Conservation (phyloP, 2,329 filamentous ascomycete species). For the Calonectria pteridis region DNA sequence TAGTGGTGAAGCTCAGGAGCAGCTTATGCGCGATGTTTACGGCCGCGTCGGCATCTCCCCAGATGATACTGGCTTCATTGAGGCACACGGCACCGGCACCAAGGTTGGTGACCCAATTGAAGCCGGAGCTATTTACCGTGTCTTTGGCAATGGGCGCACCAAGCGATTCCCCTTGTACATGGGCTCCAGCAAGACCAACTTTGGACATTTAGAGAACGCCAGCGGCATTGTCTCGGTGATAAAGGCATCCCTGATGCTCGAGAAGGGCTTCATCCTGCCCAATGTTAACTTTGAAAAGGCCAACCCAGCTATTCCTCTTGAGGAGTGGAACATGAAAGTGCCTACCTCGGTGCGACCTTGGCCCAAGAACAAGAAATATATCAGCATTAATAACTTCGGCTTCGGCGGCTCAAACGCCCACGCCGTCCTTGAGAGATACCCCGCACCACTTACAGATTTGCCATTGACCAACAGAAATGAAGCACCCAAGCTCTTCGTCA, state of each 20-base stretch:
- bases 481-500: constrained; percentile 55
- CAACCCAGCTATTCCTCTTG: constrained; percentile 62
- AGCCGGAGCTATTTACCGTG: constrained; percentile 59
- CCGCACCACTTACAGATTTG: constrained; percentile 11
- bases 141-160: constrained; percentile 56
- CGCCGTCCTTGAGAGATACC: constrained; percentile 50
- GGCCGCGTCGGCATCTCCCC: constrained; percentile 43
- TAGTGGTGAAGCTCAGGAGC: constrained; percentile 60
- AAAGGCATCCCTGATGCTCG: constrained; percentile 65
- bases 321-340: constrained; percentile 64
- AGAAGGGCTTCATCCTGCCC: constrained; percentile 62
- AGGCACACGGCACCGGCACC: constrained; percentile 70
- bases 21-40: constrained; percentile 55
- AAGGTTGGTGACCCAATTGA: constrained; percentile 69
- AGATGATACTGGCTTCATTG: constrained; percentile 51
- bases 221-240: constrained; percentile 65
- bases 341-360: constrained; percentile 58
- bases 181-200: constrained; percentile 64
- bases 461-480: constrained; percentile 30
- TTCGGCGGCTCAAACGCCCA: constrained; percentile 62
- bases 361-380: constrained; percentile 61
- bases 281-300: constrained; percentile 63
- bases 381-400: constrained; percentile 64
- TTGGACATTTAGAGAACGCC: constrained; percentile 65
- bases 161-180: constrained; percentile 54